phyloP scores from a whole-genome alignment of 1,284 basidiomycete genomes.

The Trametes polyzona region DNA sequence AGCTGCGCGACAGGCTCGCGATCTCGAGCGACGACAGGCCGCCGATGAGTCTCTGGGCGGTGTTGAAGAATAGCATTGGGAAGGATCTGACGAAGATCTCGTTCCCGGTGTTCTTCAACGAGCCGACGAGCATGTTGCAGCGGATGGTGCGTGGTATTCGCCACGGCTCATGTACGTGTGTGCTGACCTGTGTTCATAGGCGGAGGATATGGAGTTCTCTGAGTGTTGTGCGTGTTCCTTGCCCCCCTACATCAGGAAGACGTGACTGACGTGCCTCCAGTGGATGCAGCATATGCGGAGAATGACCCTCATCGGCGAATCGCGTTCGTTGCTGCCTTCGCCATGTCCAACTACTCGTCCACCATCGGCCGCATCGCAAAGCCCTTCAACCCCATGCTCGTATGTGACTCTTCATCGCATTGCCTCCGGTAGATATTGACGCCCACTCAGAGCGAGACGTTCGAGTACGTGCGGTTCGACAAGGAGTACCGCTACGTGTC shows the following conservation, averaged over 20 bases:
- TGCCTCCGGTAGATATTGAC: background rate
- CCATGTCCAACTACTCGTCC: slow-evolving; percentile 97
- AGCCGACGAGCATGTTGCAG: slow-evolving; percentile 95
- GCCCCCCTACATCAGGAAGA: no score
- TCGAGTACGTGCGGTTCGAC: slow-evolving; percentile 90
- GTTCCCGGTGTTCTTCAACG: slow-evolving; percentile 97
- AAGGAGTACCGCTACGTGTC: slow-evolving; percentile 92
- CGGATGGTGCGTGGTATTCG: slow-evolving; percentile 59
- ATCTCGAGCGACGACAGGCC: slow-evolving; percentile 85
- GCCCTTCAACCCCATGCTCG: slow-evolving; percentile 92
- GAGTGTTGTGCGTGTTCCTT: slow-evolving; percentile 74
- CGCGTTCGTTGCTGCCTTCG: slow-evolving; percentile 95
- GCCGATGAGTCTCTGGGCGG: slow-evolving; percentile 92
- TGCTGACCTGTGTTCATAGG: slow-evolving; percentile 43
- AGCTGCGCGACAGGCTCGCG: slow-evolving; percentile 68
- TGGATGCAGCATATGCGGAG: slow-evolving; percentile 84
- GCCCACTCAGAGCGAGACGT: slow-evolving; percentile 75
- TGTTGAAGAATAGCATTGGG: slow-evolving; percentile 95
- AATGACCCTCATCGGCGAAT: slow-evolving; percentile 82
- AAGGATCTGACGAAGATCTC: slow-evolving; percentile 97
- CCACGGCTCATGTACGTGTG: background rate
- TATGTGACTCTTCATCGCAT: slow-evolving; percentile 38
- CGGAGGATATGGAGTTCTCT: slow-evolving; percentile 95
- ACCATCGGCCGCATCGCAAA: slow-evolving; percentile 96
- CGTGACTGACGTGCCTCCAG: slow-evolving; percentile 41